Conservation (phyloP, 2,329 filamentous ascomycete genomes). For the Cephalotrichum gorgonifer region DNA sequence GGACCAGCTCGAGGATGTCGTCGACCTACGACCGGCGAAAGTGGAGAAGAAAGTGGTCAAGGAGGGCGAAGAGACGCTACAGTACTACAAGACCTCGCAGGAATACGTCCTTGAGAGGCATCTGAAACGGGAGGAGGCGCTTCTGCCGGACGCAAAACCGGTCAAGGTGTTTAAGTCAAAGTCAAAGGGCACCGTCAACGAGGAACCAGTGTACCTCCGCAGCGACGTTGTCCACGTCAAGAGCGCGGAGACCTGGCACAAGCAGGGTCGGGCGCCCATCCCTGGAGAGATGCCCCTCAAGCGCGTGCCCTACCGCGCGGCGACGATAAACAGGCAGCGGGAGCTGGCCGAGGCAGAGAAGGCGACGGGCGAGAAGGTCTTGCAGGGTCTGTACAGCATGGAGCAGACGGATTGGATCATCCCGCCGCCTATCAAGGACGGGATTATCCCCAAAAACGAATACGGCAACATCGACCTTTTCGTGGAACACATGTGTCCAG, state of each 20-base stretch:
- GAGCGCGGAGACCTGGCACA: slow-evolving; percentile 94
- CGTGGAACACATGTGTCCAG: slow-evolving; percentile 83
- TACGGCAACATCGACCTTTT: slow-evolving; percentile 98
- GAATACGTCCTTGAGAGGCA: slow-evolving; percentile 82
- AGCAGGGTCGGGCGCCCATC: slow-evolving; percentile 74
- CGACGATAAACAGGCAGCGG: slow-evolving; percentile 75
- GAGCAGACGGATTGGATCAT: slow-evolving; percentile 96
- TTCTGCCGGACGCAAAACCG: slow-evolving; percentile 56
- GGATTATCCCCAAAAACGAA: slow-evolving; percentile 83
- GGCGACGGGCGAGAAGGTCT: slow-evolving; percentile 68
- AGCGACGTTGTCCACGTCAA: slow-evolving; percentile 77
- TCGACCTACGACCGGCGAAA: slow-evolving; percentile 63
- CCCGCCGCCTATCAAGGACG: slow-evolving; percentile 72
- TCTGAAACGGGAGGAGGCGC: slow-evolving; percentile 82
- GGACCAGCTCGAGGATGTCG: slow-evolving; percentile 71
- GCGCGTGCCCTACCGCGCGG: slow-evolving; percentile 78
- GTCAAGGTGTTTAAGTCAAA: slow-evolving; percentile 66
- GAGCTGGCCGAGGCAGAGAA: slow-evolving; percentile 82
- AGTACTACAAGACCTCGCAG: slow-evolving; percentile 77
- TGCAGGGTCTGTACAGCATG: slow-evolving; percentile 74
- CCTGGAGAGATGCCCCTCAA: slow-evolving; percentile 69
- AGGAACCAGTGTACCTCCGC: slow-evolving; percentile 72
- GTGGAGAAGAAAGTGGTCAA: slow-evolving; percentile 63
- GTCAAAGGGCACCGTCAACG: slow-evolving; percentile 62
- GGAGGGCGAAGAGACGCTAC: slow-evolving; percentile 70